Conservation (phyloP, 2,329 filamentous ascomycete species). For the Arthrocladium fulminans region DNA sequence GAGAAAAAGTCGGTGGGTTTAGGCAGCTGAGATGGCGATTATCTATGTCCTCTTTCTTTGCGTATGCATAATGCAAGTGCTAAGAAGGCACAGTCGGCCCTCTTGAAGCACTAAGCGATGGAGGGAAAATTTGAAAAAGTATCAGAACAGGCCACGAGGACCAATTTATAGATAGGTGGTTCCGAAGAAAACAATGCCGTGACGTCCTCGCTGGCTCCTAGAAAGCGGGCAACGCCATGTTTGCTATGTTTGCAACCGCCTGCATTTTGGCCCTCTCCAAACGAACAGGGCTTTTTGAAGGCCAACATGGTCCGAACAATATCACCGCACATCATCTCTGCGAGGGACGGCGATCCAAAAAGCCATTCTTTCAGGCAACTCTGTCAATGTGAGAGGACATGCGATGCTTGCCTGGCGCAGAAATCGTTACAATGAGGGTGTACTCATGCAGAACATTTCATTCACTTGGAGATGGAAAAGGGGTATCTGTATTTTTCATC, state of each 20-base stretch:
- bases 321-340: no score
- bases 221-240: not conserved
- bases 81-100: conserved; percentile 5
- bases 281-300: not conserved
- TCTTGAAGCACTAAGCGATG: not conserved
- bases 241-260: not conserved
- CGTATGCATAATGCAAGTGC: conserved; percentile 2
- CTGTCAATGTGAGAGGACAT: no score
- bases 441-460: no score
- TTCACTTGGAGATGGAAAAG: no score
- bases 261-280: not conserved
- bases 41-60: conserved; percentile 1
- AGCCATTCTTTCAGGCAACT: no score
- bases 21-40: conserved; percentile 2
- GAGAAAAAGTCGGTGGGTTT: not conserved
- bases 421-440: no score
- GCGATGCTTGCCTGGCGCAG: no score
- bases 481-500: no score
- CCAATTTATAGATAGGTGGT: conserved; percentile 5
- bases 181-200: conserved; percentile 2
- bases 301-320: not conserved
- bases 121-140: not conserved
- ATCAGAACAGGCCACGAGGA: not conserved
- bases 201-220: not conserved
- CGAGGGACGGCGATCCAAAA: no score